Conservation (phyloP, 192 early-diverging fungal species). For the Irineochytrium annulatum region DNA sequence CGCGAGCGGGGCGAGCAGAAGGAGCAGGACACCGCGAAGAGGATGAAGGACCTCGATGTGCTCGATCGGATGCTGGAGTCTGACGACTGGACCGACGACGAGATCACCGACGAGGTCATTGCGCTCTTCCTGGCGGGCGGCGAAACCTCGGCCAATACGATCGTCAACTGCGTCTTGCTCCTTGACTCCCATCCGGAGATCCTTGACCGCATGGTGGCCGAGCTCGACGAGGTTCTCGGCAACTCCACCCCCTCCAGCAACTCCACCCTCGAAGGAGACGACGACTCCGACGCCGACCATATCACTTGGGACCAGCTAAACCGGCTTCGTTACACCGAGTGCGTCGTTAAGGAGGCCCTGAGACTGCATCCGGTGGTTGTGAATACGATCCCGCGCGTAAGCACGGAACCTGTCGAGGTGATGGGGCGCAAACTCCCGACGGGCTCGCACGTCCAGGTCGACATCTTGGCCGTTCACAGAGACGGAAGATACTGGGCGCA, state of each 20-base stretch:
- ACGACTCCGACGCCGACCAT: neutral
- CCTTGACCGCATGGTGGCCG: neutral
- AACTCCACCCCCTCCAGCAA: too few species aligned
- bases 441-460: constrained; percentile 17
- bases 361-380: constrained; percentile 32
- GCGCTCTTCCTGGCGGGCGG: constrained; percentile 42
- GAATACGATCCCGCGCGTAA: neutral
- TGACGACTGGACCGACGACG: constrained; percentile 25
- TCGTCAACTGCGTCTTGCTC: constrained; percentile 21
- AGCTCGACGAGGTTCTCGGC: neutral
- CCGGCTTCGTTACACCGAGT: constrained; percentile 32
- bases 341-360: constrained; percentile 36
- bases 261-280: neutral
- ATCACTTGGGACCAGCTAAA: constrained; percentile 15
- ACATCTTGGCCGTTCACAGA: constrained; percentile 30
- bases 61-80: constrained; percentile 32
- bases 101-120: constrained; percentile 36
- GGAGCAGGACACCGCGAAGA: neutral
- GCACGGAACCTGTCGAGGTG: neutral
- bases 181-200: constrained; percentile 21
- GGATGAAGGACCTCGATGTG: constrained; percentile 21
- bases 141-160: constrained; percentile 36
- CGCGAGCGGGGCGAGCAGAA: neutral
- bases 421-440: constrained; percentile 16
- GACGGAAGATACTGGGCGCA: constrained; percentile 25